phyloP scores from a whole-genome alignment of 1,139 yeast species.

The Hemisphaericaspora xylanilytica region DNA sequence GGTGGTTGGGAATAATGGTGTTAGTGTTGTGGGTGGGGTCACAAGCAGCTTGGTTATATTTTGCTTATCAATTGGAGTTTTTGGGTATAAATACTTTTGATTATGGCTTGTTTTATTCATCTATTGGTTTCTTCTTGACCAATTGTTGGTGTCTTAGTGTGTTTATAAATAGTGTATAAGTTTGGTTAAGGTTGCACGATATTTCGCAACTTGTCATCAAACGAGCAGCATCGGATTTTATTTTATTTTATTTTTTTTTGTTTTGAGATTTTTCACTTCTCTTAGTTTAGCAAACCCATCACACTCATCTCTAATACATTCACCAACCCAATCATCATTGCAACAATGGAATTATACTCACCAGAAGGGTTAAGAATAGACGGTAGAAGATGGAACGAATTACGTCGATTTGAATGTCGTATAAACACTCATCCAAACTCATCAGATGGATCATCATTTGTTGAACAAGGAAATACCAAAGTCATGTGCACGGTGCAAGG shows the following conservation, averaged over 20 bases:
- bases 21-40: slow-evolving; percentile 61
- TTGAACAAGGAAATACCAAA: slow-evolving; percentile 91
- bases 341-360: slow-evolving; percentile 76
- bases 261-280: neutral
- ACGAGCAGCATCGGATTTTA: slow-evolving; percentile 1
- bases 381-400: slow-evolving; percentile 94
- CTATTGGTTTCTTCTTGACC: slow-evolving; percentile 64
- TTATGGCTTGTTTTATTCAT: slow-evolving; percentile 56
- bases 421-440: slow-evolving; percentile 86
- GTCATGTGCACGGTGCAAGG: slow-evolving; percentile 85
- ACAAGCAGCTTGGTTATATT: slow-evolving; percentile 76
- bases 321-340: too few species aligned
- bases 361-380: slow-evolving; percentile 93
- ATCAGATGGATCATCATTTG: slow-evolving; percentile 88
- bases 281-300: neutral
- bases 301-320: slow-evolving; percentile 37
- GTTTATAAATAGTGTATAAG: slow-evolving; percentile 45
- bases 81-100: slow-evolving; percentile 67
- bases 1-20: slow-evolving; percentile 36
- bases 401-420: slow-evolving; percentile 75
- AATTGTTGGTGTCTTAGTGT: slow-evolving; percentile 65
- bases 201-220: too few species aligned
- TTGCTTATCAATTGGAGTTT: slow-evolving; percentile 81
- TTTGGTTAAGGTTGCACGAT: neutral
- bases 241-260: neutral